phyloP scores from a whole-genome alignment of 768 basidiomycete genomes.

The Boletellus ananiceps region DNA sequence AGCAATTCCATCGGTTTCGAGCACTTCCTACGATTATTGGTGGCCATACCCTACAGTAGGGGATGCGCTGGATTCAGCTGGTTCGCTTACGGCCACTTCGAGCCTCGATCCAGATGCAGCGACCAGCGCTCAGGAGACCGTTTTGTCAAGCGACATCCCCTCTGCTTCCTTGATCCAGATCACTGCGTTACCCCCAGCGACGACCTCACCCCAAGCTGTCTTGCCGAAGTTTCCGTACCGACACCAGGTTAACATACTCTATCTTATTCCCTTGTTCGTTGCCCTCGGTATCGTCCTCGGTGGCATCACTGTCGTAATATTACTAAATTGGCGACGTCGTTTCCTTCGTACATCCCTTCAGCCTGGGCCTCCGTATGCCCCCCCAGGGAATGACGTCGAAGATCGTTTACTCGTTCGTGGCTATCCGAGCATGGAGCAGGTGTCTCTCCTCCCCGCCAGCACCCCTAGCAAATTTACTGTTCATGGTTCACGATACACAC shows the following conservation, averaged over 20 bases:
- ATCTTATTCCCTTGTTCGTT: slow-evolving; percentile 25
- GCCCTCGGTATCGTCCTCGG: slow-evolving; percentile 25
- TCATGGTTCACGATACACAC: slow-evolving; percentile 25
- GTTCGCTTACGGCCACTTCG: slow-evolving; percentile 4
- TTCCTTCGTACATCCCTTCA: slow-evolving; percentile 14
- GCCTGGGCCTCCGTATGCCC: slow-evolving; percentile 25
- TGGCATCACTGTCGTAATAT: slow-evolving; percentile 5
- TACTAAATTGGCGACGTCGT: slow-evolving; percentile 12
- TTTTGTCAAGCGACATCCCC: slow-evolving; percentile 8
- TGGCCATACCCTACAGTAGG: slow-evolving; percentile 36
- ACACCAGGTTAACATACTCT: slow-evolving; percentile 23
- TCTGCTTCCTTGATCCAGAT: slow-evolving; percentile 29
- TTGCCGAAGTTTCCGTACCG: slow-evolving; percentile 19
- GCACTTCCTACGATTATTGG: slow-evolving; percentile 33
- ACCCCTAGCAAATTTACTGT: slow-evolving; percentile 30
- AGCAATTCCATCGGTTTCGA: slow-evolving; percentile 5
- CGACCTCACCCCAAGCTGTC: slow-evolving; percentile 8
- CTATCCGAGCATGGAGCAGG: slow-evolving; percentile 27
- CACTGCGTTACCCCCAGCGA: slow-evolving; percentile 31
- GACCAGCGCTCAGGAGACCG: not conserved
- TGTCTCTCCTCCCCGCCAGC: slow-evolving; percentile 17
- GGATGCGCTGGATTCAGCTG: slow-evolving; percentile 13
- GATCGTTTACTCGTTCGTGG: slow-evolving; percentile 11
- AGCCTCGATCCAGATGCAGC: not conserved
- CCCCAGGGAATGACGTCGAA: slow-evolving; percentile 17